A percentile compares a stretch with the other conserved stretches of the same genome.
These are phyloP conservation scores for Arthrinium phaeospermum DNA, from an alignment of 2,329 filamentous ascomycete species.

Conservation along the genomic window DNA sequence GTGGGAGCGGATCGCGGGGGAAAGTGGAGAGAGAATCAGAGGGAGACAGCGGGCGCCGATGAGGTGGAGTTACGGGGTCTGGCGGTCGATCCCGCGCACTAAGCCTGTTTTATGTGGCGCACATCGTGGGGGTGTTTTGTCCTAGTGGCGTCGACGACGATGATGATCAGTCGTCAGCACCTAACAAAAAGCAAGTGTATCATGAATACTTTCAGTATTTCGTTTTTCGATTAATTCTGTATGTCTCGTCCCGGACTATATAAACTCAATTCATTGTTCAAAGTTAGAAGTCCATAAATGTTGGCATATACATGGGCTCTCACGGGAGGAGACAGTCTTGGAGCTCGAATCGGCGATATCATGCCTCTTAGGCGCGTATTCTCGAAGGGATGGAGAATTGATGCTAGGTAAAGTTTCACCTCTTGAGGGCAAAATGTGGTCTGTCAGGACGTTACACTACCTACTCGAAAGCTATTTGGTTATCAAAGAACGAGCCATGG, in stretches of 20 bases:
- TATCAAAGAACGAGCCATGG: not conserved
- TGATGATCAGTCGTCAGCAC: not conserved
- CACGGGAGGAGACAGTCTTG: not conserved
- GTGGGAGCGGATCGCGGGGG: not conserved
- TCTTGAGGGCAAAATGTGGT: not conserved
- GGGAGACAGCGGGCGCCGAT: not conserved
- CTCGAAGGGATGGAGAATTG: not conserved
- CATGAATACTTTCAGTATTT: not conserved
- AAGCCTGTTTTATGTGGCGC: conserved; percentile 12
- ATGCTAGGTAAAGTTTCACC: not conserved
- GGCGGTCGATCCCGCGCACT: conserved; percentile 9
- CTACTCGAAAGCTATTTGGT: not conserved
- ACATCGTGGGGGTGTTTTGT: not conserved
- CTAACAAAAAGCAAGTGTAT: not conserved
- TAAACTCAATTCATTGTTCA: too few relatives aligned
- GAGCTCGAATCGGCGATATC: not conserved
- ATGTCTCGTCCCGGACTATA: too few relatives aligned
- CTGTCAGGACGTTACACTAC: not conserved
- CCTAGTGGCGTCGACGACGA: not conserved
- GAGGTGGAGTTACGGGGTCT: not conserved
- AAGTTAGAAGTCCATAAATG: too few relatives aligned
- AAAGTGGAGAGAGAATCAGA: conserved; percentile 10
- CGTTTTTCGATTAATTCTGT: not conserved
- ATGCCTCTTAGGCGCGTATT: not conserved
- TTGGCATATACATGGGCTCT: not conserved